Evolutionary conservation across 2,329 filamentous ascomycete species (phyloP).

Genomic region (Fusarium miscanthi): DNA sequence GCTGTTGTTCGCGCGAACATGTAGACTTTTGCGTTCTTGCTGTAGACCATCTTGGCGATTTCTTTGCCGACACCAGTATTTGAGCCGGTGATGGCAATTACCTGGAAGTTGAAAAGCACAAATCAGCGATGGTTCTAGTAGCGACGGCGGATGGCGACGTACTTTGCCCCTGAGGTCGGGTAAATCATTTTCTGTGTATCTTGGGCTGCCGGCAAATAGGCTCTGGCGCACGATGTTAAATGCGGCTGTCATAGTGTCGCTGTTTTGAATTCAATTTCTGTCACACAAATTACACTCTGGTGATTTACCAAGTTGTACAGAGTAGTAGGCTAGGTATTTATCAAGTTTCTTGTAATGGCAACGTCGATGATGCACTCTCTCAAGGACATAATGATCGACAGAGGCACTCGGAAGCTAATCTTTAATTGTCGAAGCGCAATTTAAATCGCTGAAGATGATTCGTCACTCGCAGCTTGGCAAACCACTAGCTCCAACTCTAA

Average conservation of each 20-base stretch:
- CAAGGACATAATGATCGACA: not conserved
- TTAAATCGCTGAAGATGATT: not conserved
- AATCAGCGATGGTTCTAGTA: not conserved
- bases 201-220: constrained; percentile 36
- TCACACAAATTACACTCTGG: fast-evolving
- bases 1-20: constrained; percentile 59
- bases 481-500: not conserved
- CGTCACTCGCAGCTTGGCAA: fast-evolving
- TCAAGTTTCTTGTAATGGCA: not conserved
- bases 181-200: constrained; percentile 68
- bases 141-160: constrained; percentile 38
- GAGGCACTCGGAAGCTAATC: not conserved
- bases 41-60: constrained; percentile 63
- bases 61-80: constrained; percentile 60
- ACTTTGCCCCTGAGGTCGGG: constrained; percentile 64
- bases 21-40: constrained; percentile 65
- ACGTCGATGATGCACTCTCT: not conserved
- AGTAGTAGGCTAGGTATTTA: not conserved
- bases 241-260: not conserved
- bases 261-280: not conserved
- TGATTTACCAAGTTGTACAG: not conserved
- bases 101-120: constrained; percentile 26
- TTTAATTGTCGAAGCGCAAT: not conserved
- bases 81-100: constrained; percentile 62
- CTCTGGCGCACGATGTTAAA: constrained; percentile 9